Conservation (phyloP, 306 rosid genomes). For the Trifolium pratense region DNA sequence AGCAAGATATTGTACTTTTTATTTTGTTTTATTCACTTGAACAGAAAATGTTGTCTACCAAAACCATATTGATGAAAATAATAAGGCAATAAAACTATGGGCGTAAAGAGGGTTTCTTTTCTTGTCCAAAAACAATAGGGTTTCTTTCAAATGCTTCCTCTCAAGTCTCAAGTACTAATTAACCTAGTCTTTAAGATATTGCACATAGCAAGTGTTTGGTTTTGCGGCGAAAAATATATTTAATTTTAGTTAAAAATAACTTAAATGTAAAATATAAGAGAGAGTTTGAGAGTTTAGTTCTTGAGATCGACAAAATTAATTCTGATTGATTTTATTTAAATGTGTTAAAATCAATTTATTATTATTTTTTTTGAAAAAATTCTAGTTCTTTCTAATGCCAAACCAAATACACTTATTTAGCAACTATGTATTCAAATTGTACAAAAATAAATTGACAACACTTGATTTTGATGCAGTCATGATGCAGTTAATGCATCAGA, state of each 20-base stretch:
- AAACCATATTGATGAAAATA: conserved; percentile 21
- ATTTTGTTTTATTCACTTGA: conserved; percentile 46
- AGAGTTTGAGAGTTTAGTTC: too few species aligned
- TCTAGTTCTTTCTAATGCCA: not conserved
- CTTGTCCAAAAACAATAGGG: not conserved
- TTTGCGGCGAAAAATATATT: not conserved
- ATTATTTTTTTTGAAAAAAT: too few species aligned
- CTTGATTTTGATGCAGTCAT: too few species aligned
- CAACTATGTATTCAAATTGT: not conserved
- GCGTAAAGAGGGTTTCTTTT: conserved; percentile 38
- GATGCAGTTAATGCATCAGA: too few species aligned
- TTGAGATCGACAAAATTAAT: not conserved
- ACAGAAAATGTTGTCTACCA: conserved; percentile 38
- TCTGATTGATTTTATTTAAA: too few species aligned
- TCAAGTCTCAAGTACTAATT: conserved; percentile 27
- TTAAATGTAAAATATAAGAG: too few species aligned
- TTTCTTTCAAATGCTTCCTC: conserved; percentile 36
- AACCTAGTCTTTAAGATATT: not conserved
- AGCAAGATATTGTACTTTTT: conserved; percentile 39
- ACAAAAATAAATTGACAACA: too few species aligned
- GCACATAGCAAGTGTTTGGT: not conserved
- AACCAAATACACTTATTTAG: not conserved
- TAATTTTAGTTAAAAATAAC: too few species aligned
- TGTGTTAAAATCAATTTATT: too few species aligned
- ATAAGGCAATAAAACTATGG: conserved; percentile 49